Evolutionary conservation across 805 yeast genomes (phyloP), one percentile per base, ranked within the genome.

Genomic region (Barnettozyma californica): DNA sequence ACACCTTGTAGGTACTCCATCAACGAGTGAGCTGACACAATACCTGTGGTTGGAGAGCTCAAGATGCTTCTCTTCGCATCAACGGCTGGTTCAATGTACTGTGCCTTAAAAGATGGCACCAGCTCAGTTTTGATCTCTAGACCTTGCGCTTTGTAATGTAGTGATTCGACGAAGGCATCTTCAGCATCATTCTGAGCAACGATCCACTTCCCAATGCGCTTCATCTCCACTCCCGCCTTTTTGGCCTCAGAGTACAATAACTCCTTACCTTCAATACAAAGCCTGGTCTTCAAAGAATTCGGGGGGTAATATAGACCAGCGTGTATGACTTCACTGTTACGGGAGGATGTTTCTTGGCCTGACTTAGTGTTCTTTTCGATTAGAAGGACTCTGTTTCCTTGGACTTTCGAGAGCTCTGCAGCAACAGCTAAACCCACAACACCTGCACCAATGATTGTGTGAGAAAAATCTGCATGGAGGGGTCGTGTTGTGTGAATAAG

Each of bases 311-410:
- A 91, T 7, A 90, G 59, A 0, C 96, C 97, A 0, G 96, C 96
- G 66, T 90, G 97, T 21, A 90, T 84, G 23, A 91, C 97, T 60
- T 91, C 97, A 2, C 95, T 86, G 69, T 90, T 90, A 45, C 97
- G 71, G n/a, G 92, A 77, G 6, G 95, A 84, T 0, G 96, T 88
- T 58, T 90, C 97, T 55, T 77, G 75, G 1, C 96, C 97, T 43
- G 80, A 62, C 33, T 71, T 70, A 1, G 67, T 63, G 62, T 89
- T 80, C 58, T 84, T 80, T 57, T 90, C 97, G 2, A 90, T 63
- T 9, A 91, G 61, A 1, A 86, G 63, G 0, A 89, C 89, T 5
- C 67, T 68, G 48, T 76, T 75, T 5, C 71, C 63, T n/a, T 72
- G 53, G 3, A 64, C 58, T 44, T 69, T 65, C 38, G 80, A 68